Base-by-base conservation (phyloP, 768 basidiomycete species). In the Russula griseocarnosa region DNA sequence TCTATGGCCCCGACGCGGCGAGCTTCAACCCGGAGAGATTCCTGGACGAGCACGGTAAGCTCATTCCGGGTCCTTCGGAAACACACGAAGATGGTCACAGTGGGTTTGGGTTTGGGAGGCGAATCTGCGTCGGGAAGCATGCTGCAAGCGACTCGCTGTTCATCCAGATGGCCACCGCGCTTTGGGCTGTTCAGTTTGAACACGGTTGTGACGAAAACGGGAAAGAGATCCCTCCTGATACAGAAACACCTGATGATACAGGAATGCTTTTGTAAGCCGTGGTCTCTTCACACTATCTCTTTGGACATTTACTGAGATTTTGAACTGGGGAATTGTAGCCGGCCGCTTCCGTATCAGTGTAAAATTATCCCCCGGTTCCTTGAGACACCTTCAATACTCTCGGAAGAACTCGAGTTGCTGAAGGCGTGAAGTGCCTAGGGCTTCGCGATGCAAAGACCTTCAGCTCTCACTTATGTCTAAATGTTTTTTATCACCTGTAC, bases 1-100 rank as follows among this genome's bases (percentile, higher is more conserved):
- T 49, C 8, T 70, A 63, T 32, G 67, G 63, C 20, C 32, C 60
- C 11, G 68, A 70, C 49, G 64, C 66, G 5, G 56, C 58, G 9
- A 54, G 36, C n/a, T 70, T 70, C 65, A 54, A 63, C 28, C 70
- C 70, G 1, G 66, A 62, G n/a, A 65, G 71, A 8, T 68, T 55
- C 50, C 63, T 70, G 6, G 63, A 66, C 53, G 44, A 38, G 6
- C 16, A 61, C 4, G 56, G 61, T 7, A 34, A 8, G 22, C 10
- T 65, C 7, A 28, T 40, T 26, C 18, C 60, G 3, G 61, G 61
- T 20, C 66, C 66, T 1, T 18, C 26, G 5, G 60, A 65, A 47
- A 62, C 63, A 50, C 54, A 61, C 16, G 55, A 47, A 7, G 55
- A 68, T 5, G 68, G 66, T 3, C 66, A 67, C 34, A 26, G 64